A percentile compares a stretch with the other conserved stretches of the same genome.
Evolutionary conservation across 208 protist genomes (phyloP).

Genomic region (Leishmania aethiopica): DNA sequence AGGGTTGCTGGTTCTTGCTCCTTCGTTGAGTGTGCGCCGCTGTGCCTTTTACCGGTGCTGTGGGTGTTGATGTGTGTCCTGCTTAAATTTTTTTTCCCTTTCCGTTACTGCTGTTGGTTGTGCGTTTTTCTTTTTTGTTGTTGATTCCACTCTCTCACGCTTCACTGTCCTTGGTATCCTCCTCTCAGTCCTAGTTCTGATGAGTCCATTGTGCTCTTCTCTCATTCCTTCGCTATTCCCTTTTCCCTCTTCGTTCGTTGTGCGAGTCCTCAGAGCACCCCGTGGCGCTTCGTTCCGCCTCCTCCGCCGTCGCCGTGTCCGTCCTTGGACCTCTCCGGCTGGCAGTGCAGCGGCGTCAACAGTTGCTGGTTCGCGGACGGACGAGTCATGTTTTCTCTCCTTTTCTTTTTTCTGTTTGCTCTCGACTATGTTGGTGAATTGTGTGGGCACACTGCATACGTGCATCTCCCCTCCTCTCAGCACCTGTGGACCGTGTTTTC

Average conservation of each 20-base stretch:
- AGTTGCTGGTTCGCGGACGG: not conserved
- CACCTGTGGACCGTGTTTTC: not conserved
- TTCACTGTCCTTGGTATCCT: not conserved
- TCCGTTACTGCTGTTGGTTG: not conserved
- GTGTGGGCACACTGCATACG: not conserved
- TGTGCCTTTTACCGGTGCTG: not conserved
- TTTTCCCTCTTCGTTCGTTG: slow-evolving; percentile 7
- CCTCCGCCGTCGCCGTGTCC: not conserved
- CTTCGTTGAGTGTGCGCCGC: not conserved
- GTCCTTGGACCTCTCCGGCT: not conserved
- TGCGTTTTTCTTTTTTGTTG: not conserved
- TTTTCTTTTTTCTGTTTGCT: not conserved
- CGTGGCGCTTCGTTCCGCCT: not conserved
- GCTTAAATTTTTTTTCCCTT: not conserved
- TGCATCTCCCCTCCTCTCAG: not conserved
- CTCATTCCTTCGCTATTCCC: slow-evolving; percentile 13
- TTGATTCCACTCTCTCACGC: not conserved
- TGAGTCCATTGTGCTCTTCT: not conserved
- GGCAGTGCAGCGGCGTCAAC: not conserved
- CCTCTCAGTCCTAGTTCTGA: not conserved
- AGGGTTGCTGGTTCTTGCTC: not conserved
- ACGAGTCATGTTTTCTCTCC: not conserved
- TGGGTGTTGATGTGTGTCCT: not conserved
- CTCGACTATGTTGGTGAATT: not conserved
- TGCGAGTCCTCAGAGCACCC: not conserved